Percentiles rank a stretch among this genome's conserved stretches.
phyloP scores from a whole-genome alignment of 2,329 filamentous ascomycete species.

The Drechmeria coniospora region DNA sequence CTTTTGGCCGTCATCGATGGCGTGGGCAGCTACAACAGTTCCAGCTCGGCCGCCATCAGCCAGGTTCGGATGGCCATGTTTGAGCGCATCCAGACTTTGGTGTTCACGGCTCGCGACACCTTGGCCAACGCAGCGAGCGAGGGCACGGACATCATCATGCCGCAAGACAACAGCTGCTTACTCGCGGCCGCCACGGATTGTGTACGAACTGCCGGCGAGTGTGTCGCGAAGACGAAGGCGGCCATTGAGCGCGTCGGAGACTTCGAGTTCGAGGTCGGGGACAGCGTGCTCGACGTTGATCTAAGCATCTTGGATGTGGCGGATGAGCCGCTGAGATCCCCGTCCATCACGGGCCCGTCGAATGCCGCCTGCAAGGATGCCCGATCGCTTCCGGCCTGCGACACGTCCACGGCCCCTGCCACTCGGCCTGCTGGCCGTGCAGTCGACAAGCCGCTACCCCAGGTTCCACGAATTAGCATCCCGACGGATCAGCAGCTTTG shows the following conservation, averaged over 20 bases:
- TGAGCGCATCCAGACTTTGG: slow-evolving; percentile 62
- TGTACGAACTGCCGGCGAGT: slow-evolving; percentile 81
- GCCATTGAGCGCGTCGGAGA: slow-evolving; percentile 82
- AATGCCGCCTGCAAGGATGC: slow-evolving; percentile 23
- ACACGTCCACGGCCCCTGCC: slow-evolving; percentile 19
- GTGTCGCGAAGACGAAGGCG: slow-evolving; percentile 70
- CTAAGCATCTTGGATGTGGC: slow-evolving; percentile 31
- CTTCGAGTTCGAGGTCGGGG: slow-evolving; percentile 69
- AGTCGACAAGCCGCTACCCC: slow-evolving; percentile 53
- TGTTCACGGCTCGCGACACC: slow-evolving; percentile 66
- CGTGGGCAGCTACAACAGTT: slow-evolving; percentile 62
- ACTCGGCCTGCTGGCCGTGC: slow-evolving; percentile 26
- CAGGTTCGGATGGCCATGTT: slow-evolving; percentile 63
- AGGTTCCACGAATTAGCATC: slow-evolving; percentile 42
- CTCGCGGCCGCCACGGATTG: slow-evolving; percentile 71
- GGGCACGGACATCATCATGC: slow-evolving; percentile 65
- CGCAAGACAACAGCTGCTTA: slow-evolving; percentile 61
- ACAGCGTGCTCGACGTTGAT: slow-evolving; percentile 38
- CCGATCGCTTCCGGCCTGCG: slow-evolving; percentile 22
- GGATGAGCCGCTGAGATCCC: slow-evolving; percentile 16
- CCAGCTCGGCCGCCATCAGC: slow-evolving; percentile 50
- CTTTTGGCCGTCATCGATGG: slow-evolving; percentile 68
- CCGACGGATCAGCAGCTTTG: slow-evolving; percentile 15
- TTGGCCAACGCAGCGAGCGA: slow-evolving; percentile 53
- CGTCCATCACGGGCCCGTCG: slow-evolving; percentile 18